Conservation (phyloP, 2,329 filamentous ascomycete genomes). For the Cadophora gregata region DNA sequence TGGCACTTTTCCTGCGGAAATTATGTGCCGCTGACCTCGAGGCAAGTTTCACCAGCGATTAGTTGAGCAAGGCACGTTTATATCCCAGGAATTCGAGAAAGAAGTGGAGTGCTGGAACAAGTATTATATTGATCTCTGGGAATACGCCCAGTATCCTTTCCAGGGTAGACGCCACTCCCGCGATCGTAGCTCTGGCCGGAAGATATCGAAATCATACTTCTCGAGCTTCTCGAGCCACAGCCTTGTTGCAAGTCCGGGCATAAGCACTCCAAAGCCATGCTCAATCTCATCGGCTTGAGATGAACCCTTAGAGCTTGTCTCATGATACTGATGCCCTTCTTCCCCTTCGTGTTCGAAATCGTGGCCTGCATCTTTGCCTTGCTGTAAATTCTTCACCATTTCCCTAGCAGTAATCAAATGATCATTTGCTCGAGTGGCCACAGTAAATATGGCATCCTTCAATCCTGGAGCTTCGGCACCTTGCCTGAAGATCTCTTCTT, state of each 20-base stretch:
- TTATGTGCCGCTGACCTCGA: no score
- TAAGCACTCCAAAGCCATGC: constrained; percentile 76
- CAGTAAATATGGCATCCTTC: constrained; percentile 86
- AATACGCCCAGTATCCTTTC: constrained; percentile 69
- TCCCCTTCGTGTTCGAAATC: constrained; percentile 89
- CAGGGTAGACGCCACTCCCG: constrained; percentile 87
- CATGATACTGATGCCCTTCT: constrained; percentile 63
- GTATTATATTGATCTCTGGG: constrained; percentile 54
- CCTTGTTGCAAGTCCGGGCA: constrained; percentile 79
- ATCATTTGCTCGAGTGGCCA: constrained; percentile 93
- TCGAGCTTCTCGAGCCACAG: constrained; percentile 82
- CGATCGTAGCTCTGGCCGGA: constrained; percentile 65
- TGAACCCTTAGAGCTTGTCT: constrained; percentile 46
- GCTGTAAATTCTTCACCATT: constrained; percentile 82
- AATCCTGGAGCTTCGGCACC: constrained; percentile 81
- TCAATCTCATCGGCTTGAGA: constrained; percentile 59
- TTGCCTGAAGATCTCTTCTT: constrained; percentile 87
- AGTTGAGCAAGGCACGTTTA: neutral
- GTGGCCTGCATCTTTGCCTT: constrained; percentile 77
- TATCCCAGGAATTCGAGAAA: neutral
- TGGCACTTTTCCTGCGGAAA: no score
- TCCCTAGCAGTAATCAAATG: constrained; percentile 92
- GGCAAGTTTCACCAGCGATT: no score
- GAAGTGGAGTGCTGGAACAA: neutral
- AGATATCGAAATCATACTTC: constrained; percentile 83